Conservation (phyloP, 2,329 filamentous ascomycete species). For the Talaromyces atroroseus region DNA sequence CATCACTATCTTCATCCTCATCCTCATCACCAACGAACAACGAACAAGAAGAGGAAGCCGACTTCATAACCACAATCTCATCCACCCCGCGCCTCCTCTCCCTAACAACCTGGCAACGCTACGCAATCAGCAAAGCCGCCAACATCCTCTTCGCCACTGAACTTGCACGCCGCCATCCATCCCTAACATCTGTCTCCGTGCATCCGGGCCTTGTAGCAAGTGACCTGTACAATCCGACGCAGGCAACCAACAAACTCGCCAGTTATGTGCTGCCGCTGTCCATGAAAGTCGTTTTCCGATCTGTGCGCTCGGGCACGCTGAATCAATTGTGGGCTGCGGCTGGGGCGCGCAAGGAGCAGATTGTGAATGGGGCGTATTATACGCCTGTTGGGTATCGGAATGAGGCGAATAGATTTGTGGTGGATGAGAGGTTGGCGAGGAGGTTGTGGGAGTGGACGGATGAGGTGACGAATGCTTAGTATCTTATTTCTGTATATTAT, state of each 20-base stretch:
- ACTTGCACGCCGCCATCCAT: slow-evolving; percentile 41
- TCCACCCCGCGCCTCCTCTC: background rate
- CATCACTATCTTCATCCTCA: background rate
- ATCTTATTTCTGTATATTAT: background rate
- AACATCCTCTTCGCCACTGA: slow-evolving; percentile 46
- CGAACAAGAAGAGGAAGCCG: background rate
- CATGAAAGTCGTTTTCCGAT: slow-evolving; percentile 25
- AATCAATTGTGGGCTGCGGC: slow-evolving; percentile 41
- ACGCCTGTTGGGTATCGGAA: slow-evolving; percentile 33
- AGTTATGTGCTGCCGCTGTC: slow-evolving; percentile 19
- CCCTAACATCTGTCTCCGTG: slow-evolving; percentile 41
- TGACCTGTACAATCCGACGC: slow-evolving; percentile 32
- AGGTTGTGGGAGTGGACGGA: slow-evolving; percentile 44
- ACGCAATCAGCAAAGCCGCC: slow-evolving; percentile 49
- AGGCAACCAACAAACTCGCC: slow-evolving; percentile 20
- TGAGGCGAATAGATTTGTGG: slow-evolving; percentile 25
- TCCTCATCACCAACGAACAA: background rate
- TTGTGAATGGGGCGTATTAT: slow-evolving; percentile 39
- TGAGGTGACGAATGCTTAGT: background rate
- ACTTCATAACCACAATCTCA: slow-evolving; percentile 4
- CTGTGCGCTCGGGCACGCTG: slow-evolving; percentile 30
- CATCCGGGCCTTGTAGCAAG: slow-evolving; percentile 47
- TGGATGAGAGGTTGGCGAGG: slow-evolving; percentile 28
- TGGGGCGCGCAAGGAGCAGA: slow-evolving; percentile 24
- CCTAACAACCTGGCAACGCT: slow-evolving; percentile 41